Conservation (phyloP, 2,329 filamentous ascomycete species). For the Aureobasidium sp. region DNA sequence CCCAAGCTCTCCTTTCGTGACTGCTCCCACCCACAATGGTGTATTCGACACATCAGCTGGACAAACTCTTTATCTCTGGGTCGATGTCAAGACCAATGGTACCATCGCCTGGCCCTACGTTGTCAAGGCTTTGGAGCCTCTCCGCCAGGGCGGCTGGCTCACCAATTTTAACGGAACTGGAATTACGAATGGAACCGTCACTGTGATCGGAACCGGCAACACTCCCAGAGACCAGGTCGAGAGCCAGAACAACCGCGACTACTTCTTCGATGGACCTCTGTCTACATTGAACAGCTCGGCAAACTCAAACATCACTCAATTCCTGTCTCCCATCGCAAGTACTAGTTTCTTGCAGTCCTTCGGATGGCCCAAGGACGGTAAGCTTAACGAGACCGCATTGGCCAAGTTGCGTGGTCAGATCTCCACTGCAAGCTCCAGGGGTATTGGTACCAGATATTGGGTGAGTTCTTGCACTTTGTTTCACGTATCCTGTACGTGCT, state of each 20-base stretch:
- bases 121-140: constrained; percentile 46
- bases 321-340: constrained; percentile 46
- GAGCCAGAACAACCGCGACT: constrained; percentile 37
- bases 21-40: constrained; percentile 44
- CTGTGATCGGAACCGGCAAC: constrained; percentile 55
- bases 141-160: constrained; percentile 45
- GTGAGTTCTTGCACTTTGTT: neutral
- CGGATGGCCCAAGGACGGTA: constrained; percentile 27
- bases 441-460: constrained; percentile 55
- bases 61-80: constrained; percentile 53
- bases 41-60: constrained; percentile 48
- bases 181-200: constrained; percentile 43
- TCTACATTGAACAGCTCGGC: constrained; percentile 33
- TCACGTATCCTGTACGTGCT: no score
- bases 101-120: constrained; percentile 47
- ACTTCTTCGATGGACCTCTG: constrained; percentile 54
- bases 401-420: constrained; percentile 45
- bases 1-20: constrained; percentile 42
- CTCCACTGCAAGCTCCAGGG: constrained; percentile 42
- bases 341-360: constrained; percentile 40
- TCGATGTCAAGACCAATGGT: constrained; percentile 55
- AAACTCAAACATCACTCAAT: constrained; percentile 34
- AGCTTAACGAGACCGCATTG: constrained; percentile 41
- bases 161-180: constrained; percentile 41
- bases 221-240: constrained; percentile 42